Percentiles rank a stretch among this genome's conserved stretches.
These are phyloP conservation scores for Populus euphratica DNA, from an alignment of 345 rosid genomes.

Conservation along the genomic window DNA sequence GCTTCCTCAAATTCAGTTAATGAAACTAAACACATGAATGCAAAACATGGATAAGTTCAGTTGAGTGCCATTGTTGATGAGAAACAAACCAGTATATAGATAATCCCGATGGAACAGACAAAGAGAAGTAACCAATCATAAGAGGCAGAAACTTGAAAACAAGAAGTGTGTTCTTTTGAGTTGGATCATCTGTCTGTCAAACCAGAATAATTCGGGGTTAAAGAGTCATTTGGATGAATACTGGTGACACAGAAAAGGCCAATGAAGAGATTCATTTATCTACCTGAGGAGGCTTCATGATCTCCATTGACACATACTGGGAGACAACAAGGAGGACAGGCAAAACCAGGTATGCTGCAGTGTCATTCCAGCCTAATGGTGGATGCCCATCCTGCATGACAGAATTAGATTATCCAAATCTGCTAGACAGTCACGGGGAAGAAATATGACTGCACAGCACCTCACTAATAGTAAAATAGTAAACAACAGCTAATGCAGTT, in stretches of 20 bases:
- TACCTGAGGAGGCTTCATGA: constrained; percentile 99
- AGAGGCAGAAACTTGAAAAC: constrained; percentile 94
- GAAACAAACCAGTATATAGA: constrained; percentile 90
- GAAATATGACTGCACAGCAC: neutral
- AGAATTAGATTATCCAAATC: constrained; percentile 13
- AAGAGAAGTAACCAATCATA: constrained; percentile 96
- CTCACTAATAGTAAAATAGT: neutral
- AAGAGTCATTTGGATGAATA: constrained; percentile 2
- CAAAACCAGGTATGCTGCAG: constrained; percentile 91
- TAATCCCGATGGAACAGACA: constrained; percentile 98
- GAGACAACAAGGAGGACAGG: constrained; percentile 89
- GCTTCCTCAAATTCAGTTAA: neutral
- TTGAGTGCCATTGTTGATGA: constrained; percentile 14
- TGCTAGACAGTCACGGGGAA: neutral
- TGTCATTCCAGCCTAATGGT: constrained; percentile 90
- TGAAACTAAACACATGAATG: neutral
- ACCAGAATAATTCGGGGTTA: constrained; percentile 14
- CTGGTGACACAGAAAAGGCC: constrained; percentile 4
- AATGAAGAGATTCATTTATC: constrained; percentile 20
- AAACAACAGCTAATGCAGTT: constrained; percentile 9
- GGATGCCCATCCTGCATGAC: constrained; percentile 91
- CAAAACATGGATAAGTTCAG: neutral
- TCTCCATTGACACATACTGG: constrained; percentile 91
- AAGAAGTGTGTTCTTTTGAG: constrained; percentile 93
- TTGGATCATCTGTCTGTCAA: constrained; percentile 88